phyloP scores from a whole-genome alignment of 2,329 filamentous ascomycete genomes.

The Myrmaecium sp. region DNA sequence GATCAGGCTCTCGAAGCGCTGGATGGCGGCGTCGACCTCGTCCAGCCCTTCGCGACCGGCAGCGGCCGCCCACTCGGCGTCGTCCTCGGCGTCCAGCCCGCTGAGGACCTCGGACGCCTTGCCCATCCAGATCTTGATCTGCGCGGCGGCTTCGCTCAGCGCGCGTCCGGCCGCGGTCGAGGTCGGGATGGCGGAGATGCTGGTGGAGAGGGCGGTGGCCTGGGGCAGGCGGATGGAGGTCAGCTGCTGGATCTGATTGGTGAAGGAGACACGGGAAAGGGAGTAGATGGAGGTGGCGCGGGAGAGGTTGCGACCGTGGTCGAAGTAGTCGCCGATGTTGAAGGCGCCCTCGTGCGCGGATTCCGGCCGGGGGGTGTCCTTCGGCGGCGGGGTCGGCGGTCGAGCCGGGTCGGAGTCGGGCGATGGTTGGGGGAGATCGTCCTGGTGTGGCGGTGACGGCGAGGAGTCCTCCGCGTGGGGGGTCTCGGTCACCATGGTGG shows the following conservation, averaged over 20 bases:
- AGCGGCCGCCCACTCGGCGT: slow-evolving; percentile 89
- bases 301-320: slow-evolving; percentile 22
- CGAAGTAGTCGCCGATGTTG: slow-evolving; percentile 1
- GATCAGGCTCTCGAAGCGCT: slow-evolving; percentile 73
- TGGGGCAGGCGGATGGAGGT: slow-evolving; percentile 82
- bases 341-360: slow-evolving; percentile 8
- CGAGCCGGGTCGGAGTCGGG: slow-evolving; percentile 7
- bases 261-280: slow-evolving; percentile 78
- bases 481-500: background rate
- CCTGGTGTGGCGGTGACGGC: too few species aligned
- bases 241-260: slow-evolving; percentile 79
- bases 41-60: slow-evolving; percentile 69
- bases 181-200: slow-evolving; percentile 70
- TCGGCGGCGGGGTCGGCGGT: slow-evolving; percentile 32
- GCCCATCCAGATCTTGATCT: slow-evolving; percentile 85
- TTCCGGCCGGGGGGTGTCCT: slow-evolving; percentile 23
- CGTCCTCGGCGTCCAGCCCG: slow-evolving; percentile 84
- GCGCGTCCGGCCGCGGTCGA: slow-evolving; percentile 71
- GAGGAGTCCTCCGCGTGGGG: slow-evolving; percentile 1
- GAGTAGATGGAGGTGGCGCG: slow-evolving; percentile 84
- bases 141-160: slow-evolving; percentile 71
- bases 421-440: background rate
- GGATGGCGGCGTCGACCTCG: slow-evolving; percentile 52
- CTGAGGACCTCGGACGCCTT: slow-evolving; percentile 81
- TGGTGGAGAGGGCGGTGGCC: slow-evolving; percentile 64